Conservation (phyloP, 345 rosid genomes). For the Aethionema arabicum region DNA sequence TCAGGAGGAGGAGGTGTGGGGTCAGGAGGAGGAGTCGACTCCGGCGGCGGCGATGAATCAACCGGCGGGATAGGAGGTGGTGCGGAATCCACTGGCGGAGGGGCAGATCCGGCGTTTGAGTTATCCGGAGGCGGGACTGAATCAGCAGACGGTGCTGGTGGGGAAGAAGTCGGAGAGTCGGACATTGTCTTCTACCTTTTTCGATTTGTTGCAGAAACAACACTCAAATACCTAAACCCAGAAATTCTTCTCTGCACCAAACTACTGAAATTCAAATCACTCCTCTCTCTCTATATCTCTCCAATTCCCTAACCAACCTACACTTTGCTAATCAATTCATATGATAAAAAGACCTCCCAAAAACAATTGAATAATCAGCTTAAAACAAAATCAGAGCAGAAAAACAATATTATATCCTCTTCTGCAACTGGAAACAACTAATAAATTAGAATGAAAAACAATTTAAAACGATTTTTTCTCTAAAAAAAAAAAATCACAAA, state of each 20-base stretch:
- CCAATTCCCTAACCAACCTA: background rate
- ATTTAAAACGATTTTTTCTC: background rate
- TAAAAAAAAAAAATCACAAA: background rate
- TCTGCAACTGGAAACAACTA: constrained; percentile 28
- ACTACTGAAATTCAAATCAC: constrained; percentile 1
- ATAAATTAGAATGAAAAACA: background rate
- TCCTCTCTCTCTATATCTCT: background rate
- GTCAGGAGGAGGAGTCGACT: background rate
- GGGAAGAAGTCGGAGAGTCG: constrained; percentile 40
- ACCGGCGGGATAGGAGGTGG: constrained; percentile 36
- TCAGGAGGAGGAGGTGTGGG: constrained; percentile 19
- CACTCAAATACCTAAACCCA: constrained; percentile 5
- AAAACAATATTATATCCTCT: background rate
- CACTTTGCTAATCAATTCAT: constrained; percentile 1
- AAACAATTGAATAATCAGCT: constrained; percentile 9
- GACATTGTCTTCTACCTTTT: constrained; percentile 33
- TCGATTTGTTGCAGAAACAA: background rate
- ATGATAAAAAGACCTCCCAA: constrained; percentile 13
- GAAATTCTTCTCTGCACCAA: background rate
- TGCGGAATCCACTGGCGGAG: constrained; percentile 29
- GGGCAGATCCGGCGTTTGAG: constrained; percentile 21
- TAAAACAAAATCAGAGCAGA: too few species aligned
- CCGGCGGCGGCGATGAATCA: constrained; percentile 22
- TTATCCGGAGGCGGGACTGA: constrained; percentile 24
- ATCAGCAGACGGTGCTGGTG: constrained; percentile 27